Evolutionary conservation across 805 yeast genomes (phyloP).

Genomic region (Ogataea trehalophila): DNA sequence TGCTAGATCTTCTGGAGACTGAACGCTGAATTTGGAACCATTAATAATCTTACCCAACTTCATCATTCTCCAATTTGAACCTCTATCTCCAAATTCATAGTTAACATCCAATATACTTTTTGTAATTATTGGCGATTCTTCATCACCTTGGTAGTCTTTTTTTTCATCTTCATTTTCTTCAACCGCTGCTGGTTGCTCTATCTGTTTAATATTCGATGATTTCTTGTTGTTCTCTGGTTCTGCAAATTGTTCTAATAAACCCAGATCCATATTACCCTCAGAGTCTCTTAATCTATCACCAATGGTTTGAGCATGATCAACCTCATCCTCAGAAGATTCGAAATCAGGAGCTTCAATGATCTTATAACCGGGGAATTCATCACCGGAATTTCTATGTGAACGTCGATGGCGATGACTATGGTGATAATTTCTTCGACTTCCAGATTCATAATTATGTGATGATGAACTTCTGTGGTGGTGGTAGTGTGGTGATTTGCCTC

Average conservation of each 20-base stretch:
- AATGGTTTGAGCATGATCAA: not conserved
- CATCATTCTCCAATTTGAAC: conserved; percentile 36
- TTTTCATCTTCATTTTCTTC: not conserved
- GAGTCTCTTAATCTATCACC: conserved; percentile 4
- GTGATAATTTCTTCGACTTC: conserved; percentile 1
- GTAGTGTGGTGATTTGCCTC: not conserved
- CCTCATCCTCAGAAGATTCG: conserved; percentile 19
- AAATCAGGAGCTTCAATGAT: conserved; percentile 24
- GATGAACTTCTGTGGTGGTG: no score
- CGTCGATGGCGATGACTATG: conserved; percentile 2
- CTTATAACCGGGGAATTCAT: conserved; percentile 13
- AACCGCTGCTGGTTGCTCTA: not conserved
- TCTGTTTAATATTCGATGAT: not conserved
- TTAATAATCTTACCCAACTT: conserved; percentile 25
- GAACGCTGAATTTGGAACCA: conserved; percentile 15
- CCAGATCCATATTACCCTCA: conserved; percentile 11
- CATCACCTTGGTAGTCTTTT: not conserved
- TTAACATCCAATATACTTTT: conserved; percentile 15
- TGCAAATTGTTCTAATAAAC: conserved; percentile 1
- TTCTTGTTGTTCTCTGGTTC: not conserved
- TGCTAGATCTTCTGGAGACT: conserved; percentile 24
- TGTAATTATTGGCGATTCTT: no score
- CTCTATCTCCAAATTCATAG: conserved; percentile 35
- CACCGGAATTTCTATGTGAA: not conserved
- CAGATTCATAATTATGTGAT: not conserved